Evolutionary conservation across 805 yeast species (phyloP).

Genomic region (Sugiyamaella marilandica): DNA sequence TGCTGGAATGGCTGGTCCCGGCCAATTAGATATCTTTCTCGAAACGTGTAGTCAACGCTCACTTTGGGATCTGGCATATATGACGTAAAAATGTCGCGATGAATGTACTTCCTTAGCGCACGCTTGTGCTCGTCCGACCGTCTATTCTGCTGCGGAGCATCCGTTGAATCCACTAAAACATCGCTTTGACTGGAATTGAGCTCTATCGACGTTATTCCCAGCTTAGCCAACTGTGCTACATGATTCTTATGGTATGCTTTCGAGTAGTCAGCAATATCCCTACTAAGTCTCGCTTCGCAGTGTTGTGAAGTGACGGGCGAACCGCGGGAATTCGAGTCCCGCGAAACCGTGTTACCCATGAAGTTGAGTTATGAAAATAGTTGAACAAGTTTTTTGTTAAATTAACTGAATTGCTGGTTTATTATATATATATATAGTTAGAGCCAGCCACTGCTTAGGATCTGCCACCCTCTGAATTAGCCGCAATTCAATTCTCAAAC

Average conservation of each 20-base stretch:
- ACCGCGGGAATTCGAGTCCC: background rate
- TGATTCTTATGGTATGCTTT: background rate
- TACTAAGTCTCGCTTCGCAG: background rate
- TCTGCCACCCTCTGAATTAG: no score
- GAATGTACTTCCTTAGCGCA: conserved; percentile 21
- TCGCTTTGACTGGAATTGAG: background rate
- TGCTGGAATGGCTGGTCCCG: conserved; percentile 12
- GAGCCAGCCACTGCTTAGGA: no score
- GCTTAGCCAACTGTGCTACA: background rate
- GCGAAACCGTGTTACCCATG: background rate
- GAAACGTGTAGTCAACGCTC: conserved; percentile 8
- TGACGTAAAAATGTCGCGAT: conserved; percentile 27
- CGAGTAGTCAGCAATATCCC: background rate
- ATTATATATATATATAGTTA: no score
- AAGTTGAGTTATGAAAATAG: no score
- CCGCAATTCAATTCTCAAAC: no score
- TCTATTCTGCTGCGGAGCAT: background rate
- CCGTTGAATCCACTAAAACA: background rate
- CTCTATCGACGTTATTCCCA: background rate
- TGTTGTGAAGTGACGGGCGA: background rate
- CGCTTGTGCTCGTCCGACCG: background rate
- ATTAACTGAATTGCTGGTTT: no score
- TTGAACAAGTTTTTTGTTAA: no score
- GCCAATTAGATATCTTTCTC: conserved; percentile 18
- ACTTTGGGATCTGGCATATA: conserved; percentile 10